Evolutionary conservation across 768 basidiomycete species (phyloP), one percentile per base, ranked within the genome.

Genomic region (Collybia sordida): DNA sequence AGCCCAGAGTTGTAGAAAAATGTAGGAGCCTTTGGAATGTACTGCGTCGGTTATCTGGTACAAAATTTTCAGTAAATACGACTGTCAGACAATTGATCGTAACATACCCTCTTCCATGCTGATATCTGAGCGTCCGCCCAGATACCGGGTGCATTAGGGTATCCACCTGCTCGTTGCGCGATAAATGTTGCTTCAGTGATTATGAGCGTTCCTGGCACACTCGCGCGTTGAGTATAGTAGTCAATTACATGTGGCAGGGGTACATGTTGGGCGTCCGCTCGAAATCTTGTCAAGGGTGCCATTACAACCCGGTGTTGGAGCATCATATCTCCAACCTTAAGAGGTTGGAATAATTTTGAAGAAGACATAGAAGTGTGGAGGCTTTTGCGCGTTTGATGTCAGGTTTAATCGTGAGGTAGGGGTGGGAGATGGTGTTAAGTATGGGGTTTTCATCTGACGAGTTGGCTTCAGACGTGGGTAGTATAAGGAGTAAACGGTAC

Each of bases 1-100:
- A 1, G 82, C 81, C 66, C 79, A 79, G 3, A 80, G 67, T 58
- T 85, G 82, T 15, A 71, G 31, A 60, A 67, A 77, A 39, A 81
- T 73, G 59, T 64, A 67, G 2, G 60, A 65, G 0, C 69, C 71
- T 50, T 75, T 69, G 9, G 59, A 51, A 22, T 63, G 60, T 1
- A 61, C 60, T n/a, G 39, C 12, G 15, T 56, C 47, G 1, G 52
- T 52, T 31, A 57, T 23, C 60, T 58, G 23, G n/a, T 14, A 8
- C 17, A 18, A 5, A n/a, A 9, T 9, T 21, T 15, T 35, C 2
- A 39, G 14, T 18, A 1, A 44, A 23, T 8, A 22, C 41, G 46
- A 6, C 41, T n/a, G 9, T 1, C 41, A 24, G 6, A 39, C 9
- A 8, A 14, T 11, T 19, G 19, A 21, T 44, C 19, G 22, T 15